phyloP scores from a whole-genome alignment of 495 filamentous ascomycete species.

The Penicillium flavigenum region DNA sequence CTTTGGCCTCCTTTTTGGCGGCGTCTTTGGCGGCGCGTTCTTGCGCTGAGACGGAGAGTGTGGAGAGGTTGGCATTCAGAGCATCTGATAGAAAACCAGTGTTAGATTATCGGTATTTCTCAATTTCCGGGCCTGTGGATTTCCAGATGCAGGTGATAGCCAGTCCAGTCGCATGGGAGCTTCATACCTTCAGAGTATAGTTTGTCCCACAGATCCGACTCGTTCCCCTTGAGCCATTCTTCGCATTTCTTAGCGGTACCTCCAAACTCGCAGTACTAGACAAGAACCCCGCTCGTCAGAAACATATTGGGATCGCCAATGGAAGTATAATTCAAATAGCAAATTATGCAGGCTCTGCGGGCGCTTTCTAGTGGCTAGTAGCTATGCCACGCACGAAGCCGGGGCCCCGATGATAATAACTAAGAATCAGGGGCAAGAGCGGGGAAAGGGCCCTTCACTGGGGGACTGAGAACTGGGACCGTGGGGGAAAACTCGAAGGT shows the following conservation, averaged over 20 bases:
- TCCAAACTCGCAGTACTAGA: slow-evolving; percentile 99
- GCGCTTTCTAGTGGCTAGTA: slow-evolving; percentile 6
- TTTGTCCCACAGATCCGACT: slow-evolving; percentile 68
- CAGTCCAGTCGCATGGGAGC: slow-evolving; percentile 7
- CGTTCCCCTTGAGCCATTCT: slow-evolving; percentile 81
- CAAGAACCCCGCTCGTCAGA: slow-evolving; percentile 44
- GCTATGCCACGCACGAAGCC: slow-evolving; percentile 4
- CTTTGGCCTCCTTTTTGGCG: slow-evolving; percentile 91
- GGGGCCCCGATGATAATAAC: slow-evolving; percentile 1
- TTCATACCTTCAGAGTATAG: slow-evolving; percentile 79
- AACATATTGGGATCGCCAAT: background rate
- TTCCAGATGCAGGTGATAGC: background rate
- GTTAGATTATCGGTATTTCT: background rate
- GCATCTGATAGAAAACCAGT: slow-evolving; percentile 57
- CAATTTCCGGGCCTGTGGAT: background rate
- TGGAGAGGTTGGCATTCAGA: slow-evolving; percentile 74
- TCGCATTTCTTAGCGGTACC: slow-evolving; percentile 97
- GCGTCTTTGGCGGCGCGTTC: slow-evolving; percentile 93
- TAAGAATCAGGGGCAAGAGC: background rate
- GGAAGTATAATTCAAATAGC: background rate
- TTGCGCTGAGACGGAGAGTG: slow-evolving; percentile 82
- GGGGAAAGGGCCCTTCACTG: slow-evolving; percentile 2
- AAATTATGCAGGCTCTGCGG: background rate
- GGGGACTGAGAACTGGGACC: background rate
- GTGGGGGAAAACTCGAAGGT: slow-evolving; percentile 15